These are phyloP conservation scores for Lasiosphaeria ovina DNA, from an alignment of 495 filamentous ascomycete genomes.

Conservation along the genomic window DNA sequence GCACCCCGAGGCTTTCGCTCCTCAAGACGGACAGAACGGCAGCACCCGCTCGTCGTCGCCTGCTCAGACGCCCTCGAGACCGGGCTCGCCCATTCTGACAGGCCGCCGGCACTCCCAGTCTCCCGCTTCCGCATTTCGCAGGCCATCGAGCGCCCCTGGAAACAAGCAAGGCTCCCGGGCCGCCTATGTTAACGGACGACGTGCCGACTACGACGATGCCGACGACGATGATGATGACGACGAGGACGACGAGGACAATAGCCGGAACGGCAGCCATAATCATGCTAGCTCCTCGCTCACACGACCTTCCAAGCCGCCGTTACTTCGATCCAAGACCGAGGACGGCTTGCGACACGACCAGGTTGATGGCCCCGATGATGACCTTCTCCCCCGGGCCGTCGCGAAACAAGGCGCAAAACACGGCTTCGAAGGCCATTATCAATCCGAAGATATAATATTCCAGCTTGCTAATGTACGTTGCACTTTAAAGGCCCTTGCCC, in stretches of 20 bases:
- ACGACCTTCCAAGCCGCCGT: constrained; percentile 50
- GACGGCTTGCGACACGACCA: constrained; percentile 52
- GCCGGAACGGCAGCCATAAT: background rate
- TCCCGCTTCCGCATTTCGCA: constrained; percentile 17
- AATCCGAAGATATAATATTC: constrained; percentile 61
- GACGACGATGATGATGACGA: constrained; percentile 22
- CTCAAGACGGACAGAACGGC: constrained; percentile 11
- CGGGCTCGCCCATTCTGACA: constrained; percentile 8
- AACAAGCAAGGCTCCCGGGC: constrained; percentile 18
- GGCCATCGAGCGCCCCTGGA: constrained; percentile 34
- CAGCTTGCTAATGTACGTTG: constrained; percentile 54
- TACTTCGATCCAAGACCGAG: constrained; percentile 72
- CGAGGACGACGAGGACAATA: constrained; percentile 22
- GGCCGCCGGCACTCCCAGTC: constrained; percentile 16
- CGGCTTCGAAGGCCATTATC: constrained; percentile 69
- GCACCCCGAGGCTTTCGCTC: constrained; percentile 20
- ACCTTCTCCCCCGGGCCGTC: constrained; percentile 28
- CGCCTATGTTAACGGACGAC: constrained; percentile 10
- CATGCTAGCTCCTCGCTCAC: constrained; percentile 8
- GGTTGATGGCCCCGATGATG: constrained; percentile 32
- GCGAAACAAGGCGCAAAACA: constrained; percentile 58
- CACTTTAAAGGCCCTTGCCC: background rate
- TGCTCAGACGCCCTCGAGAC: constrained; percentile 2
- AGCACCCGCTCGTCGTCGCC: constrained; percentile 6
- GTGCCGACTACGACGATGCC: constrained; percentile 23